These are phyloP conservation scores for Boletales sp. DNA, from an alignment of 768 basidiomycete species.

Conservation along the genomic window DNA sequence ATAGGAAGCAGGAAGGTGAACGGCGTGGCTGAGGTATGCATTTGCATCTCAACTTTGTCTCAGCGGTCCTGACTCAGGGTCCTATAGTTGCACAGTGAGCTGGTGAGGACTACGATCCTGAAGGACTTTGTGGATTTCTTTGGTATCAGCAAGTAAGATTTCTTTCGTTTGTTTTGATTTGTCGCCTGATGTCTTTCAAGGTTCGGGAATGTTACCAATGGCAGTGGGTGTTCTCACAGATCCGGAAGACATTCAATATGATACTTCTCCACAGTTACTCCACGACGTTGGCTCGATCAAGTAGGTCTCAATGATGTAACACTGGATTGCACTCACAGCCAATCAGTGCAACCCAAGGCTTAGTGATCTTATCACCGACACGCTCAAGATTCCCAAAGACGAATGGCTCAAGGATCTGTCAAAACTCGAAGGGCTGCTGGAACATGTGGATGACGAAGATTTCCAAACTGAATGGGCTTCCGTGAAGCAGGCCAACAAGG, in stretches of 20 bases:
- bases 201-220: constrained; percentile 92
- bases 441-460: constrained; percentile 62
- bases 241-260: background rate
- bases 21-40: constrained; percentile 82
- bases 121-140: constrained; percentile 94
- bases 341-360: constrained; percentile 85
- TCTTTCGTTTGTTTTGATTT: background rate
- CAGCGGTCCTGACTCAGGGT: background rate
- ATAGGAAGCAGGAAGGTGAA: constrained; percentile 82
- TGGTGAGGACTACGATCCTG: constrained; percentile 78
- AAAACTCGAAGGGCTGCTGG: constrained; percentile 74
- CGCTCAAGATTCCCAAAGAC: constrained; percentile 68
- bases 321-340: constrained; percentile 1
- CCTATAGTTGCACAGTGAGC: constrained; percentile 74
- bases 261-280: constrained; percentile 56
- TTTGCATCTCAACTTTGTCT: background rate
- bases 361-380: constrained; percentile 78
- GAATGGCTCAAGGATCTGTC: constrained; percentile 85
- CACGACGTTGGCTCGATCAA: constrained; percentile 89
- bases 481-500: constrained; percentile 90
- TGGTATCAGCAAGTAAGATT: constrained; percentile 68
- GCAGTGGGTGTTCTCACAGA: constrained; percentile 48
- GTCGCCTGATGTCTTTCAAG: constrained; percentile 33
- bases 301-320: constrained; percentile 24
- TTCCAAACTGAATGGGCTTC: constrained; percentile 82